Evolutionary conservation across 2,329 filamentous ascomycete species (phyloP), one percentile per base, ranked within the genome.

Genomic region (Xylaria sp.): DNA sequence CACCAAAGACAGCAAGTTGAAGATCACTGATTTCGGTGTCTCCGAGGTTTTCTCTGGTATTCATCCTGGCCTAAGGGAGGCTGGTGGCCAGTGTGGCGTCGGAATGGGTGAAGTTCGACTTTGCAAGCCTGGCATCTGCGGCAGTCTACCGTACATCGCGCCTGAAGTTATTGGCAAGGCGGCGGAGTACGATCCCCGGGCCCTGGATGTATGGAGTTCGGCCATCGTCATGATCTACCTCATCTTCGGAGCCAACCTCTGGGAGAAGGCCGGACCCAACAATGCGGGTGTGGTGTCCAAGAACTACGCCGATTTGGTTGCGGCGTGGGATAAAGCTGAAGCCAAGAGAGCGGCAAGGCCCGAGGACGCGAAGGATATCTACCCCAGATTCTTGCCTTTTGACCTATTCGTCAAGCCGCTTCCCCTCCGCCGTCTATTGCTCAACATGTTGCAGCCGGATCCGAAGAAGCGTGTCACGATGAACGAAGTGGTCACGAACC

Each of bases 11-110:
- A 91, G 91, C 70, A 88, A 91, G 72, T 80, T 96, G 58, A 96
- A 96, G 76, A 92, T 96, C 61, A 92, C 91, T 54, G 92, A 96
- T 72, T 96, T 96, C 76, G 92, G 92, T 56, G 90, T 93, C 11
- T 92, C 90, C 0, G 90, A 94, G 71, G 89, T 95, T 16, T 96
- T 96, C 70, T 84, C 82, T 57, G 91, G 91, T 46, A 86, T 87
- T 54, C 91, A 95, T 72, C 91, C 91, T 0, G 91, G 91, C 35
- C 76, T 92, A 47, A 82, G 89, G 61, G 84, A 88, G 67, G 83
- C 89, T 10, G 85, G 85, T 55, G 89, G 89, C 58, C 82, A 89
- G 69, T 92, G 89, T 72, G 89, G 88, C 52, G 82, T 83, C 69
- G 83, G 87, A 65, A 91, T 92, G 84, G 82, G 81, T 34, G 84